Percentiles rank a stretch among this genome's conserved stretches.
Evolutionary conservation across 768 basidiomycete species (phyloP).

Genomic region (Chlorophyllum brunneum): DNA sequence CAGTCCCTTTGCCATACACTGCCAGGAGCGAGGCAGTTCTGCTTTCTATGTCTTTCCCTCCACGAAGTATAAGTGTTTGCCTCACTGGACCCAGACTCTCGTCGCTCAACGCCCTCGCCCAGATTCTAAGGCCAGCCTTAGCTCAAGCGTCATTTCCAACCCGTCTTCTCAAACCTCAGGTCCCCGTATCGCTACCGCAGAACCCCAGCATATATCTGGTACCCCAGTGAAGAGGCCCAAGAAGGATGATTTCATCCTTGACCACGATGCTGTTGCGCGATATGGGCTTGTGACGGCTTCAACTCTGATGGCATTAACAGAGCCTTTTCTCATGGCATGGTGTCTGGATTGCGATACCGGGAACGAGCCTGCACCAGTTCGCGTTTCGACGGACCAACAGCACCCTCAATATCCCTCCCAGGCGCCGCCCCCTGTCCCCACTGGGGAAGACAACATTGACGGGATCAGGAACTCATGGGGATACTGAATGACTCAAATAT

Average conservation of each 20-base stretch:
- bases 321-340: conserved; percentile 41
- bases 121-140: no score
- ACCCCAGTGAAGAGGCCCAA: no score
- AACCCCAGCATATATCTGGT: no score
- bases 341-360: conserved; percentile 16
- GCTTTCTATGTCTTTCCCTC: conserved; percentile 23
- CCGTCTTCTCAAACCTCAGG: no score
- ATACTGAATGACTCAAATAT: neutral
- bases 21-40: conserved; percentile 26
- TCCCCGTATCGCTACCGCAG: no score
- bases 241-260: neutral
- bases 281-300: conserved; percentile 32
- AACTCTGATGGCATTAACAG: conserved; percentile 40
- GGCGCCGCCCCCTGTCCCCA: no score
- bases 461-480: neutral
- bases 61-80: conserved; percentile 16
- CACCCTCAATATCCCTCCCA: no score
- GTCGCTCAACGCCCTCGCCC: no score
- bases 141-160: no score
- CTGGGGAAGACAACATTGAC: neutral
- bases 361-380: neutral
- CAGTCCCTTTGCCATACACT: conserved; percentile 27
- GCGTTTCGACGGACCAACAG: no score
- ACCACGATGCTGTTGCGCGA: neutral
- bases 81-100: neutral